These are phyloP conservation scores for Dictyostelium intermedium DNA, from an alignment of 78 protist species.

Conservation along the genomic window DNA sequence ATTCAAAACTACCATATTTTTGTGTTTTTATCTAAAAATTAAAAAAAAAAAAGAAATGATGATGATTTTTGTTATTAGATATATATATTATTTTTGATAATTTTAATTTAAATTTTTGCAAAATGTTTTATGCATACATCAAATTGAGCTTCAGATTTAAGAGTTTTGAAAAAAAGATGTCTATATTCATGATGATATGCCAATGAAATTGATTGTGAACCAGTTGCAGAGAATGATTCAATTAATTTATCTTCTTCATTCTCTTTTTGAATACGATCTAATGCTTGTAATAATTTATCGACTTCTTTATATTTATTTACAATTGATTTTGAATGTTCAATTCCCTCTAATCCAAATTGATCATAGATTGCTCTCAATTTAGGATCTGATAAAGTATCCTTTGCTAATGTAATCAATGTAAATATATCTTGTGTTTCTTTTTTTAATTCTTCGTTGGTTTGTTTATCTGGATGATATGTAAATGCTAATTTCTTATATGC, in stretches of 20 bases:
- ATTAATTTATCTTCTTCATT: slow-evolving; percentile 34
- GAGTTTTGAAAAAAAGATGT: background rate
- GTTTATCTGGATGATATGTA: slow-evolving; percentile 78
- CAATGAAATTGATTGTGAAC: slow-evolving; percentile 26
- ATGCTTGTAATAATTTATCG: slow-evolving; percentile 22
- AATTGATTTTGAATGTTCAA: slow-evolving; percentile 23
- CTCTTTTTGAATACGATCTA: slow-evolving; percentile 10
- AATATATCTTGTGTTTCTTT: slow-evolving; percentile 37
- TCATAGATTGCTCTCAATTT: slow-evolving; percentile 51
- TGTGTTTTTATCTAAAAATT: background rate
- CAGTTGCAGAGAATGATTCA: slow-evolving; percentile 15
- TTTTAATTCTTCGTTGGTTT: slow-evolving; percentile 6
- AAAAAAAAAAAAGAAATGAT: background rate
- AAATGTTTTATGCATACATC: no score
- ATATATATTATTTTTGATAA: no score
- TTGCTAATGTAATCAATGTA: slow-evolving; percentile 51
- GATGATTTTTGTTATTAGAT: background rate
- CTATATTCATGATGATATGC: slow-evolving; percentile 16
- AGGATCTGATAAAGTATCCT: slow-evolving; percentile 14
- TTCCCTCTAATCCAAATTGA: slow-evolving; percentile 31
- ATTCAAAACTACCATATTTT: background rate
- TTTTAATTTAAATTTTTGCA: no score
- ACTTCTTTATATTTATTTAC: slow-evolving; percentile 25
- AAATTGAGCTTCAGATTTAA: background rate
- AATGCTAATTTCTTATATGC: slow-evolving; percentile 64